Evolutionary conservation across 2,329 filamentous ascomycete species (phyloP), one percentile per base, ranked within the genome.

Genomic region (Metarhizium guizhouense): DNA sequence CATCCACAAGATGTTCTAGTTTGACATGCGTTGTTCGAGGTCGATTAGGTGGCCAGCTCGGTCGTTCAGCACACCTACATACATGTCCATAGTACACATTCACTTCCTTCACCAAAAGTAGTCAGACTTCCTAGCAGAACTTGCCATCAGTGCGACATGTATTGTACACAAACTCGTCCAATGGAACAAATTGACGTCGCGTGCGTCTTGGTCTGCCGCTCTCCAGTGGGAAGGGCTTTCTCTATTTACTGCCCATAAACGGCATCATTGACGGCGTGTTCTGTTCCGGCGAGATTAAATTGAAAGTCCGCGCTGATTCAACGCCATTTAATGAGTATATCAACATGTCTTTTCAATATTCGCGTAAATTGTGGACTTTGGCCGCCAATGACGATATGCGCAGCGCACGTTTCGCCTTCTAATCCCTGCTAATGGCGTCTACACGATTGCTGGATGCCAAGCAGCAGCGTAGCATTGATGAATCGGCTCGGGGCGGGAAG

Each of bases 1-100:
- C 2, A 34, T 68, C 4, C 54, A 70, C 62, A 66, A 62, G 38
- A 32, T 74, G 38, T 71, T 74, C 43, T 70, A 68, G 18, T 32
- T 25, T 16, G 16, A 34, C 25, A 13, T 13, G 18, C 29, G 4
- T 32, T 5, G 16, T 53, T 53, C 2, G 45, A 48, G 25, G 13
- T 4, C 18, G 45, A 30, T 20, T 30, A 20, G 7, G 10, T 30
- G n/a, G 16, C 11, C 2, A 10, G 2, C 16, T 10, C 42, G 30
- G 25, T 16, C 11, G 25, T n/a, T 48, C 25, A 30, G 45, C 14
- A 30, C 20, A 45, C 8, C 42, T 45, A 8, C n/a, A 11, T 6
- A 18, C n/a, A 45, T 20, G 42, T 45, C 42, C 6, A 11, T 47
- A 25, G 10, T 25, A n/a, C 6, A 25, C 43, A 25, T 47, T 47